Evolutionary conservation across 768 basidiomycete species (phyloP), one percentile per base, ranked within the genome.

Genomic region (Tricholoma flavovirens): DNA sequence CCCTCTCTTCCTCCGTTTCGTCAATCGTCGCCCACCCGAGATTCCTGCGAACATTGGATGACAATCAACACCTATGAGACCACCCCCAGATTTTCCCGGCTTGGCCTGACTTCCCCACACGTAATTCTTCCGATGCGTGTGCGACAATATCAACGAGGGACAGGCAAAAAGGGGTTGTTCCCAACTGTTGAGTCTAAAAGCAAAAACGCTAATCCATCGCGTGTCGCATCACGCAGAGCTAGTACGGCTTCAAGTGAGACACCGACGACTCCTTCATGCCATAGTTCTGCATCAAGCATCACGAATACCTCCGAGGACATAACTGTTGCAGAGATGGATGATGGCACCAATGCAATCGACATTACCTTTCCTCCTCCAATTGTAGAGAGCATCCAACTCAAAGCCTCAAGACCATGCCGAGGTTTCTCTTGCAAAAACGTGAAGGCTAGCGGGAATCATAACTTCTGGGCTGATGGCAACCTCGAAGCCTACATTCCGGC

Each of bases 111-210:
- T 2, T 59, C 67, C 2, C 56, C 71, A 1, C 58, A 62, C 15
- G 72, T 78, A 14, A 69, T 79, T 7, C 66, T 80, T 35, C 78
- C 77, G n/a, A 58, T 77, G 2, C 67, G 73, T 19, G 73, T 73
- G 7, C 69, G 70, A 42, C 67, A 71, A 36, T 69, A 69, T 53
- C 62, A 59, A 21, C 53, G 60, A 36, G 45, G 22, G 30, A 19
- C 53, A 29, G 57, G 59, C 32, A 59, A 49, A 40, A 56, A 62
- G 11, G 53, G 51, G 43, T 56, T 59, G 45, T 70, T 59, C 56
- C 7, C 22, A 1, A 22, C 19, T 19, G 10, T 21, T n/a, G 21
- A 19, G 15, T 43, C 10, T 10, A 22, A 19, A 11, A 43, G 17
- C 19, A 40, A n/a, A 40, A 43, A 48, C 19, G 12, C 49, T 29